Evolutionary conservation across 2,329 filamentous ascomycete species (phyloP).

Genomic region (Fusarium azukiicola): DNA sequence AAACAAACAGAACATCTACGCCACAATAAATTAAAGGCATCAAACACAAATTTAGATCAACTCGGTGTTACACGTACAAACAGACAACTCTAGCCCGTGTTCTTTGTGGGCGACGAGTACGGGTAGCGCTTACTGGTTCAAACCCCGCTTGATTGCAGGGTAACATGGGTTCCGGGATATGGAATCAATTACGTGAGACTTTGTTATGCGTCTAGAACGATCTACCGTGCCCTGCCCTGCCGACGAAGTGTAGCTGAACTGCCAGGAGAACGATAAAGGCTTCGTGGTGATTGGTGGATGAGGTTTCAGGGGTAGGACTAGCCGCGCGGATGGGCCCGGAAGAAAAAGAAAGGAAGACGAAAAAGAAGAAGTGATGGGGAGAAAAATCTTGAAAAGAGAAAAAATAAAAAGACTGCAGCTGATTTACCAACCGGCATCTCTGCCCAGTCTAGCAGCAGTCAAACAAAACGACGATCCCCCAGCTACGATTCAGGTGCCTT

Average conservation of each 20-base stretch:
- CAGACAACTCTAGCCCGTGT: neutral
- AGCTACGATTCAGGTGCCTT: neutral
- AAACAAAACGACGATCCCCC: neutral
- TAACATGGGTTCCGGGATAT: conserved; percentile 7
- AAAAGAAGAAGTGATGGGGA: neutral
- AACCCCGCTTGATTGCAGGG: conserved; percentile 14
- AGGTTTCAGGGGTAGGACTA: neutral
- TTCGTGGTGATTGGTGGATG: neutral
- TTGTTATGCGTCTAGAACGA: conserved; percentile 4
- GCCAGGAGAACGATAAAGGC: neutral
- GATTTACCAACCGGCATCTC: neutral
- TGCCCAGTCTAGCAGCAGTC: too few species aligned
- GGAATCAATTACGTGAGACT: conserved; percentile 17
- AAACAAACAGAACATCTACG: neutral
- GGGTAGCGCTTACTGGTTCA: conserved; percentile 14
- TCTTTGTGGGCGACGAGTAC: conserved; percentile 5
- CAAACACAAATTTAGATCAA: conserved; percentile 1
- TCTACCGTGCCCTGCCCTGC: neutral
- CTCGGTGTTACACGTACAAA: neutral
- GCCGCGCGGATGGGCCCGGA: neutral
- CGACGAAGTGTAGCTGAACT: neutral
- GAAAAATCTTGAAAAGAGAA: neutral
- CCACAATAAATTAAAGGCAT: conserved; percentile 5
- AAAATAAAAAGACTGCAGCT: neutral
- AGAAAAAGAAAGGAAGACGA: neutral